Conservation (phyloP, 2,329 filamentous ascomycete genomes). For the Nemania serpens region DNA sequence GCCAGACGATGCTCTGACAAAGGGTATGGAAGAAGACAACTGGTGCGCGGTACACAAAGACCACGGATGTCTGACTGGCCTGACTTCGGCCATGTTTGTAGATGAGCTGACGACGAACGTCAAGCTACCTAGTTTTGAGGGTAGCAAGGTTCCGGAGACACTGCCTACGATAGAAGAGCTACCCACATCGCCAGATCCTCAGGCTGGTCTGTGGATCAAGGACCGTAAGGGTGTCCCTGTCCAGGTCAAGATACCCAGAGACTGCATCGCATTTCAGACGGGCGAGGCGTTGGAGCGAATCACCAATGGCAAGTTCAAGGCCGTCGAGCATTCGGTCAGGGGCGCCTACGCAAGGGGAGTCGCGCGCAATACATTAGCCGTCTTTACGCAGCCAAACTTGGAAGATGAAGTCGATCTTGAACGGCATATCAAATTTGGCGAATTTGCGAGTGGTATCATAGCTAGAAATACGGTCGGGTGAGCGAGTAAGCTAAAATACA, state of each 20-base stretch:
- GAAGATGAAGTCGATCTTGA: conserved; percentile 75
- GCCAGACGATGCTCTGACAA: conserved; percentile 43
- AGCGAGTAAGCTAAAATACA: conserved; percentile 10
- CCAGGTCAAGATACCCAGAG: conserved; percentile 90
- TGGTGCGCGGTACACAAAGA: conserved; percentile 95
- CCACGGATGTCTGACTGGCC: conserved; percentile 89
- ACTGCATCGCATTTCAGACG: conserved; percentile 95
- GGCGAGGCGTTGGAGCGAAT: conserved; percentile 91
- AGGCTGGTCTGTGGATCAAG: conserved; percentile 90
- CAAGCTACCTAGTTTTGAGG: conserved; percentile 44
- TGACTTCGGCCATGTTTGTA: conserved; percentile 96
- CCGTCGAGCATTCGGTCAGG: conserved; percentile 93
- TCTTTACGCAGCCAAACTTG: conserved; percentile 96
- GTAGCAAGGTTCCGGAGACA: conserved; percentile 41
- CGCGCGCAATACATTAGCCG: conserved; percentile 86
- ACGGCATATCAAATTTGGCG: conserved; percentile 71
- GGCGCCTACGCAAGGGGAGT: conserved; percentile 69
- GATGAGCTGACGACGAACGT: conserved; percentile 64
- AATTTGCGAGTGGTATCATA: conserved; percentile 70
- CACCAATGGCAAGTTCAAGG: conserved; percentile 87
- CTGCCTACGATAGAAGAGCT: conserved; percentile 70
- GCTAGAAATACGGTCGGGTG: conserved; percentile 59
- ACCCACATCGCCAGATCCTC: conserved; percentile 75
- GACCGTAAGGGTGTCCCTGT: conserved; percentile 79
- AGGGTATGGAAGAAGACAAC: conserved; percentile 69